Base-by-base conservation (phyloP, 2,329 filamentous ascomycete genomes). In the Talaromyces sp. region DNA sequence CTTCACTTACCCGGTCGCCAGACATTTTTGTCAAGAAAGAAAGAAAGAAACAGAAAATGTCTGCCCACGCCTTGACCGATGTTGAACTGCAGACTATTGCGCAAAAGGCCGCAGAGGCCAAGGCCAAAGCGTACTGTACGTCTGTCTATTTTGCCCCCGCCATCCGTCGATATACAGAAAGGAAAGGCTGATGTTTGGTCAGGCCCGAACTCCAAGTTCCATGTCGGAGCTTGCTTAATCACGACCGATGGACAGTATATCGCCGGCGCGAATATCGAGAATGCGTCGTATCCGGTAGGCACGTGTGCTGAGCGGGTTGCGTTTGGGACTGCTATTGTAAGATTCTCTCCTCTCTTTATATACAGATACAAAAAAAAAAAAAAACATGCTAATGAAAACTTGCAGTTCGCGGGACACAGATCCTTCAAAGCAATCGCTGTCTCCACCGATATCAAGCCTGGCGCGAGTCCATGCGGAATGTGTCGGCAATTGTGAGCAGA, bases 251-350 rank as follows among this genome's bases (percentile, higher is more conserved):
- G 81, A 2, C 74, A 77, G 60, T 85, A 81, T 66, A 81, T 92
- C 60, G 79, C 83, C 52, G 94, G 94, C 58, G 92, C 90, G 64
- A 96, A 96, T 72, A 86, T 97, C 63, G 94, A 99, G 78, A 97
- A 97, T 72, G 92, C 91, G 1, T 81, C 89, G 29, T 97, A 96
- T 72, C 93, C 94, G 0, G 92, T 97, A 6, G 91, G 91, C n/a
- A 95, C 90, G 2, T 97, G 94, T 75, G 94, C 94, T 14, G 94
- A 99, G 82, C 83, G 93, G 61, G 90, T 93, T n/a, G 92, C 91
- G 1, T 82, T 97, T 65, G 89, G 85, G 8, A 91, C 87, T 43
- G 93, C 93, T 24, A 84, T 97, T 60, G 79, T 80, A 69, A 59
- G 75, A 4, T 67, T 57, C 32, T n/a, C 31, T 46, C 4, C n/a